Evolutionary conservation across 2,329 filamentous ascomycete genomes (phyloP), one percentile per base, ranked within the genome.

Genomic region (Fusarium globosum): DNA sequence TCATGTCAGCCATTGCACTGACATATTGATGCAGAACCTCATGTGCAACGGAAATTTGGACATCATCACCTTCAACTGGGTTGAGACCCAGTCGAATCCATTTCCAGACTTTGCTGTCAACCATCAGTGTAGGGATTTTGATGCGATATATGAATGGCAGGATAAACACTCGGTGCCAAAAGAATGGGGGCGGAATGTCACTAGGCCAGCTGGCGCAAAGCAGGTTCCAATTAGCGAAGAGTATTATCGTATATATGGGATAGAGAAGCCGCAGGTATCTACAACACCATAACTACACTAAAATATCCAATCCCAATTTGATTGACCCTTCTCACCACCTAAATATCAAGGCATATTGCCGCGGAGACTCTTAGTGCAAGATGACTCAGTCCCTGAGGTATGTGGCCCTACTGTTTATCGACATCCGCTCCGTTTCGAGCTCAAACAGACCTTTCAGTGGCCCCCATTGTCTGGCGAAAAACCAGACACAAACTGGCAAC

Each of bases 131-230:
- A 43, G 60, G 4, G 64, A 66, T 4, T 66, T 66, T 7, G 18
- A 66, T 49, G 61, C 61, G 16, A 66, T 66, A 58, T 58, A 65
- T 8, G 38, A 66, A 8, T 66, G 64, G 64, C 64, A 66, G 26
- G 61, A 66, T 21, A 65, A 58, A 11, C 42, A 66, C 21, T 58
- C 64, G 21, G 61, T 66, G 4, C 64, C 64, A 20, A 51, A 51
- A 21, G 64, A 66, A 15, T 66, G 61, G 64, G 64, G 61, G 0
- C 30, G 64, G 14, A 66, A 66, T 18, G 43, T 66, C 9, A 58
- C 64, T 9, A 36, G 64, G 2, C 60, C 60, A 15, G 23, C 14
- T 11, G 49, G 49, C 1, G 60, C 61, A 26, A 65, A 66, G 21
- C 49, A 66, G 11, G 58, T 66, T n/a, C 64, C 64, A 1, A 65